Conservation (phyloP, 352 stramenopile genomes). For the Phytophthora rubi region DNA sequence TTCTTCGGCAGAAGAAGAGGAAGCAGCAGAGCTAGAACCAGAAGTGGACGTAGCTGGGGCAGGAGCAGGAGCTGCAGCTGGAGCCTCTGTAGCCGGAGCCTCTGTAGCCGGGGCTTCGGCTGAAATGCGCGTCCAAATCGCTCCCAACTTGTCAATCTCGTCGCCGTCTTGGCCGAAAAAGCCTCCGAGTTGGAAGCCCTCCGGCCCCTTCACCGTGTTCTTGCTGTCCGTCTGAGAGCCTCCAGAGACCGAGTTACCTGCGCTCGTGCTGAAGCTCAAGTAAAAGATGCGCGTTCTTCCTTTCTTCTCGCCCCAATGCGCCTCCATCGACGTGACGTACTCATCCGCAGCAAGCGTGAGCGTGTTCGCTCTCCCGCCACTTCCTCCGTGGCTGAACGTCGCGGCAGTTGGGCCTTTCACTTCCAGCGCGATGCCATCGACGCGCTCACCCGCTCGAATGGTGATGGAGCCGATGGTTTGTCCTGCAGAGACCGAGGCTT, state of each 20-base stretch:
- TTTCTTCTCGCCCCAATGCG: conserved; percentile 30
- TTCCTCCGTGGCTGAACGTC: conserved; percentile 36
- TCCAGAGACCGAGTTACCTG: conserved; percentile 19
- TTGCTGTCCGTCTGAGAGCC: conserved; percentile 27
- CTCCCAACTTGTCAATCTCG: conserved; percentile 31
- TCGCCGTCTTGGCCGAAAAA: conserved; percentile 33
- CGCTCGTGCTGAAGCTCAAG: conserved; percentile 28
- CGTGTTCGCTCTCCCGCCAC: conserved; percentile 11
- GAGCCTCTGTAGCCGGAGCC: not conserved
- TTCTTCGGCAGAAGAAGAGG: not conserved
- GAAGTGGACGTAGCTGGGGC: not conserved
- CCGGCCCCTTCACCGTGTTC: conserved; percentile 23
- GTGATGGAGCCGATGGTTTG: conserved; percentile 23
- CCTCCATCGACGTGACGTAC: conserved; percentile 36
- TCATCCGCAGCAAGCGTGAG: conserved; percentile 6
- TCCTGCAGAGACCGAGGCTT: conserved; percentile 10
- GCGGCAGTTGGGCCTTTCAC: conserved; percentile 16
- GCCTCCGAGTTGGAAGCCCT: conserved; percentile 38
- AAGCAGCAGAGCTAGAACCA: not conserved
- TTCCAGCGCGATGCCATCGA: conserved; percentile 30
- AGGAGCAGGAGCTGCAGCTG: not conserved
- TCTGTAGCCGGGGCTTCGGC: conserved; percentile 11
- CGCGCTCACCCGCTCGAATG: not conserved
- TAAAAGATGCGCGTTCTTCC: conserved; percentile 31
- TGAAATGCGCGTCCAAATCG: conserved; percentile 32